Base-by-base conservation (phyloP, 495 filamentous ascomycete genomes). In the Geoglossum glabrum region DNA sequence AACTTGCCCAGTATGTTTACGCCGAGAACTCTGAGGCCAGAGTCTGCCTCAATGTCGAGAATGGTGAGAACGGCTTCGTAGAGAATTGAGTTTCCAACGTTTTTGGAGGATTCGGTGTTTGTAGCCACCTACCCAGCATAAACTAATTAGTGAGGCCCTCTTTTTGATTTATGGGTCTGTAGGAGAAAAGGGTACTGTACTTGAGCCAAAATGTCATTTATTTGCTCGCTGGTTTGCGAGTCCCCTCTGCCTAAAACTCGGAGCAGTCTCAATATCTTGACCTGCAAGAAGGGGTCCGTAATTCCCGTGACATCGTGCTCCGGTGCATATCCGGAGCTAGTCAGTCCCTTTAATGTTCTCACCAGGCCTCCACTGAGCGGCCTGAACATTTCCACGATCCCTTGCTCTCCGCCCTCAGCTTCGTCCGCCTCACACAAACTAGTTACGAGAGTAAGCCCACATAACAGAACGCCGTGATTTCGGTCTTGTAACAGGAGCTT, bases 1-100 rank as follows among this genome's bases (percentile, higher is more conserved):
- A 98, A 98, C 67, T 97, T 98, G 65, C 92, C 92, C 9, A 98
- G 79, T 57, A 98, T 98, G 65, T 98, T 98, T 62, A 98, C 90
- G 66, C 92, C 92, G 47, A 98, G 74, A 10, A 97, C 93, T 38
- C 93, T 75, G 59, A 97, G 70, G 9, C 93, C 89, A 10, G 90
- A 90, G 67, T 98, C 92, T 7, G 92, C 93, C 68, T 98, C 90
- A 60, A 98, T 97, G 62, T 98, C 92, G 34, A 98, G 80, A 60
- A 98, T 98, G 0, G 92, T 97, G 38, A 93, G 81, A 30, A 98
- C 92, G 7, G 92, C 87, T 71, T 98, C 92, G 72, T 98, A 98
- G 10, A 98, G 77, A 60, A 98, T 97, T 6, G 92, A 85, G 67
- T 98, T 98, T 56, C 92, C 92, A 30, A 98, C 92, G 62, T 98